Conservation (phyloP, 352 stramenopile genomes). For the Globisporangium iwayamae region DNA sequence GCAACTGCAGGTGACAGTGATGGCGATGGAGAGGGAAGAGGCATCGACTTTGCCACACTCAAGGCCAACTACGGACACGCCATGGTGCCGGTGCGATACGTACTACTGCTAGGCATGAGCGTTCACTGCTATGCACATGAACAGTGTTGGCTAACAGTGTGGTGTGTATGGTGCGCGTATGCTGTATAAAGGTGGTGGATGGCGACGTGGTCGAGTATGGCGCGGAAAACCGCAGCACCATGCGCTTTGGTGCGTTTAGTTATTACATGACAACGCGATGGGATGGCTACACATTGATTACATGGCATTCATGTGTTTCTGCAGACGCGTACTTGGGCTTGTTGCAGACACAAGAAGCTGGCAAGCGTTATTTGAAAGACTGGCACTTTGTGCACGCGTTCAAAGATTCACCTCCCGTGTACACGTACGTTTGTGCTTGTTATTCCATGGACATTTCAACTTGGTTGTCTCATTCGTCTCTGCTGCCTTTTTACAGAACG, state of each 20-base stretch:
- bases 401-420: constrained; percentile 35
- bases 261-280: not conserved
- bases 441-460: not conserved
- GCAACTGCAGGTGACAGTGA: constrained; percentile 12
- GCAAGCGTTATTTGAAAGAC: constrained; percentile 82
- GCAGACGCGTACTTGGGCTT: constrained; percentile 64
- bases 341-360: constrained; percentile 35
- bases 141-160: not conserved
- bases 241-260: constrained; percentile 49
- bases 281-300: not conserved
- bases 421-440: constrained; percentile 32
- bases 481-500: constrained; percentile 36
- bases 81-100: constrained; percentile 39
- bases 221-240: constrained; percentile 44
- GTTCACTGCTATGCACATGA: not conserved
- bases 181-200: constrained; percentile 45
- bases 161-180: not conserved
- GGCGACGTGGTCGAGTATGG: constrained; percentile 59
- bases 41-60: constrained; percentile 26
- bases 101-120: not conserved
- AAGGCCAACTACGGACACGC: constrained; percentile 41
- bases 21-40: not conserved
- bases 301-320: not conserved
- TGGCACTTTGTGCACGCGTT: constrained; percentile 82
- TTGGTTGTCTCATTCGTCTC: constrained; percentile 38